These are phyloP conservation scores for Vigna hirtella DNA, from an alignment of 306 rosid genomes.

Conservation along the genomic window DNA sequence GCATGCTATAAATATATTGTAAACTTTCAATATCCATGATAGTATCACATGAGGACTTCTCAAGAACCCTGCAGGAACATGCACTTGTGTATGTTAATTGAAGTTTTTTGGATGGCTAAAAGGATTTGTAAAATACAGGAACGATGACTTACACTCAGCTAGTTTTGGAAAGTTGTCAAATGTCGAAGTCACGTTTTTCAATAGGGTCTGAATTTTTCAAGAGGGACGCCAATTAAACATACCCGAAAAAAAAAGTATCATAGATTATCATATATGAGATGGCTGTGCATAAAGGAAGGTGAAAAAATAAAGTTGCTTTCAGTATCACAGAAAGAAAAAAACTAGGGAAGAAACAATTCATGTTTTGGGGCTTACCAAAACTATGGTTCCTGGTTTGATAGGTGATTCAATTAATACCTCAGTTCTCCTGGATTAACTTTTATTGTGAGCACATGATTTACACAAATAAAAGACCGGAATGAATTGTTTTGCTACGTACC, in stretches of 20 bases:
- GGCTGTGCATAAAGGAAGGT: not conserved
- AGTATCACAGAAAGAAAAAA: too few relatives aligned
- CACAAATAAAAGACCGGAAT: not conserved
- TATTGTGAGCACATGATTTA: constrained; percentile 40
- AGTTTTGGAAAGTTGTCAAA: constrained; percentile 71
- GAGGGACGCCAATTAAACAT: constrained; percentile 27
- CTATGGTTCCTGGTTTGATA: constrained; percentile 77
- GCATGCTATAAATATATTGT: constrained; percentile 47
- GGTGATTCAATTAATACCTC: constrained; percentile 81
- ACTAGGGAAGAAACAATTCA: not conserved
- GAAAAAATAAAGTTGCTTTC: not conserved
- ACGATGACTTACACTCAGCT: constrained; percentile 60
- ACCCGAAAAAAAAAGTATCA: not conserved
- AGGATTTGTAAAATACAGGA: constrained; percentile 32
- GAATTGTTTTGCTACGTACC: constrained; percentile 45
- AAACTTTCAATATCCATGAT: constrained; percentile 55
- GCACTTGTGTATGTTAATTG: not conserved
- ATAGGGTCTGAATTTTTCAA: constrained; percentile 54
- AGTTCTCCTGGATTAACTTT: constrained; percentile 61
- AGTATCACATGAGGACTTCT: constrained; percentile 54
- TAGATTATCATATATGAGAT: not conserved
- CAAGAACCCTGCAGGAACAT: constrained; percentile 71
- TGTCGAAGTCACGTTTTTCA: constrained; percentile 63
- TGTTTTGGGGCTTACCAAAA: constrained; percentile 61
- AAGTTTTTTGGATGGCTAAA: constrained; percentile 17